Evolutionary conservation across 768 basidiomycete species (phyloP).

Genomic region (Rhodotorula kratochvilovae): DNA sequence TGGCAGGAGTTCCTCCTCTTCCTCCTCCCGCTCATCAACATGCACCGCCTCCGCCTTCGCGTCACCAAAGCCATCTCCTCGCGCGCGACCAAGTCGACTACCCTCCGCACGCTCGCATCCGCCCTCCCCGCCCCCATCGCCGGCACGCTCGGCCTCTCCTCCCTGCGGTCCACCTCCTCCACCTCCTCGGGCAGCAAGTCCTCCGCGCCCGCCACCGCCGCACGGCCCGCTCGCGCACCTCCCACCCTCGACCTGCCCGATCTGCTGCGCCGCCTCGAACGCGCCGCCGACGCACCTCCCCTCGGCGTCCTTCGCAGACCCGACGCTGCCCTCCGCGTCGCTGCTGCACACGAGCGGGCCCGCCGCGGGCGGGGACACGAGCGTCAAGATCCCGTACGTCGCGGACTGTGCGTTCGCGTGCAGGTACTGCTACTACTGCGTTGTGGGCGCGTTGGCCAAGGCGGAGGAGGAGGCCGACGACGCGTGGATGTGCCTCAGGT

Average conservation of each 20-base stretch:
- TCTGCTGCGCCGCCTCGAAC: slow-evolving; percentile 56
- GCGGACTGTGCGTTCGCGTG: slow-evolving; percentile 71
- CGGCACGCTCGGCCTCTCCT: slow-evolving; percentile 18
- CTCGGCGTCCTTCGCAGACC: slow-evolving; percentile 28
- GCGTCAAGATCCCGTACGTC: slow-evolving; percentile 70
- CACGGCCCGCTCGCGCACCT: slow-evolving; percentile 67
- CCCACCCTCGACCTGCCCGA: slow-evolving; percentile 73
- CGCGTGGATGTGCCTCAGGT: slow-evolving; percentile 40
- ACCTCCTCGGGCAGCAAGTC: slow-evolving; percentile 14
- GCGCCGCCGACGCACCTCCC: slow-evolving; percentile 33
- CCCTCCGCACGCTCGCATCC: slow-evolving; percentile 40
- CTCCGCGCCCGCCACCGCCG: background rate
- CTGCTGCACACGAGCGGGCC: slow-evolving; percentile 45
- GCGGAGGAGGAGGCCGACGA: slow-evolving; percentile 35
- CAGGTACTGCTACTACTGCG: slow-evolving; percentile 87
- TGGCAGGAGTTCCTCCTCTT: slow-evolving; percentile 89
- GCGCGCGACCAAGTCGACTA: slow-evolving; percentile 24
- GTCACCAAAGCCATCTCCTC: slow-evolving; percentile 49
- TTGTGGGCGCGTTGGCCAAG: slow-evolving; percentile 74
- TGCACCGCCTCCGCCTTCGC: slow-evolving; percentile 61
- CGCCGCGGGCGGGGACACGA: slow-evolving; percentile 49
- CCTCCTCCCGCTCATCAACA: slow-evolving; percentile 75
- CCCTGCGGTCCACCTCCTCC: background rate
- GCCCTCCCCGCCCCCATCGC: slow-evolving; percentile 43
- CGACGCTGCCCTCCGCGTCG: slow-evolving; percentile 43